Evolutionary conservation across 2,329 filamentous ascomycete genomes (phyloP).

Genomic region (Cryphonectria naterciae): DNA sequence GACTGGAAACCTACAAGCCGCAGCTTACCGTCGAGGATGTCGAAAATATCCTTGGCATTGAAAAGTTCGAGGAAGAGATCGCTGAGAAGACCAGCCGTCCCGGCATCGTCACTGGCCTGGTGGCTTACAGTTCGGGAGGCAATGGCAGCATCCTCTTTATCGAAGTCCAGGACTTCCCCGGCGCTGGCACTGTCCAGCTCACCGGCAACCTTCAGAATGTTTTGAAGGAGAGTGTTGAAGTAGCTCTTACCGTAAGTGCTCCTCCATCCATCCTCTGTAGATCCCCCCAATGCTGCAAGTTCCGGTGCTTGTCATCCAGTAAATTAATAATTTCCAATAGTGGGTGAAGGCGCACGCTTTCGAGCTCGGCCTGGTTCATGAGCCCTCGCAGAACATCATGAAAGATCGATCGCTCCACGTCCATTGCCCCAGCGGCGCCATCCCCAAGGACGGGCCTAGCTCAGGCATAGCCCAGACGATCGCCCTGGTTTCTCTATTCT

Average conservation of each 20-base stretch:
- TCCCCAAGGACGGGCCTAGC: slow-evolving; percentile 87
- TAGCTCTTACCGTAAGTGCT: slow-evolving; percentile 68
- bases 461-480: slow-evolving; percentile 95
- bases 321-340: background rate
- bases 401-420: slow-evolving; percentile 92
- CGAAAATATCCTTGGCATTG: slow-evolving; percentile 88
- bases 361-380: slow-evolving; percentile 80
- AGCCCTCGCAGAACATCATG: slow-evolving; percentile 91
- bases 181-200: slow-evolving; percentile 86
- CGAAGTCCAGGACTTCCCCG: slow-evolving; percentile 96
- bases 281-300: background rate
- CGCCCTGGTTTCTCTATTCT: slow-evolving; percentile 88
- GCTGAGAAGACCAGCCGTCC: slow-evolving; percentile 83
- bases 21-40: slow-evolving; percentile 77
- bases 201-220: slow-evolving; percentile 97
- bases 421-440: slow-evolving; percentile 91
- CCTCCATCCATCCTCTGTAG: background rate
- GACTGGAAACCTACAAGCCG: slow-evolving; percentile 72
- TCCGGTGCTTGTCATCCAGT: background rate
- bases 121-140: slow-evolving; percentile 89
- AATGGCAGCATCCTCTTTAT: slow-evolving; percentile 98
- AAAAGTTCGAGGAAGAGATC: slow-evolving; percentile 94
- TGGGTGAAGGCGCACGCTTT: slow-evolving; percentile 98
- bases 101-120: slow-evolving; percentile 92
- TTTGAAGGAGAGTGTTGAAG: slow-evolving; percentile 94